phyloP scores from a whole-genome alignment of 805 yeast genomes.

The Candida maesae region DNA sequence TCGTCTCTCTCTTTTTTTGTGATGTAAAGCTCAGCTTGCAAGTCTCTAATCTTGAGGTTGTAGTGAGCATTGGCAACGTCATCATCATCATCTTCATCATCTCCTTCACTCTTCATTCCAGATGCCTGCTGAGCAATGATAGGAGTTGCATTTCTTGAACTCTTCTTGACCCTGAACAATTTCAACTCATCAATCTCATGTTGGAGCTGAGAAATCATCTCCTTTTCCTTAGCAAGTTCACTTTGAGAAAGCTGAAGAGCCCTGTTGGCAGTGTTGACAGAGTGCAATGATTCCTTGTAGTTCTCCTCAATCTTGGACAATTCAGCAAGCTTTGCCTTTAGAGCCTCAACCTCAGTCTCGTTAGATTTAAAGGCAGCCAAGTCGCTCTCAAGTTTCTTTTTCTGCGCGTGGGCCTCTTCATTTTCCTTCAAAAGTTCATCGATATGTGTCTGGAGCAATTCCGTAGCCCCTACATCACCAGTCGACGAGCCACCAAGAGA shows the following conservation, averaged over 20 bases:
- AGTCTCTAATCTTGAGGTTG: slow-evolving; percentile 71
- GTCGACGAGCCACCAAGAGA: slow-evolving; percentile 2
- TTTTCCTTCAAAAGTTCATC: slow-evolving; percentile 50
- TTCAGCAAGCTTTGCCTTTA: slow-evolving; percentile 31
- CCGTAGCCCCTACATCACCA: slow-evolving; percentile 6
- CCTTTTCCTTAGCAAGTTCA: slow-evolving; percentile 62
- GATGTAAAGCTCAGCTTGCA: slow-evolving; percentile 80
- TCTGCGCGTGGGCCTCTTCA: slow-evolving; percentile 35
- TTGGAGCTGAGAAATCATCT: slow-evolving; percentile 48
- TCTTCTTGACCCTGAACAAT: slow-evolving; percentile 43
- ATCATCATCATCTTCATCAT: slow-evolving; percentile 30
- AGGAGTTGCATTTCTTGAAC: slow-evolving; percentile 26
- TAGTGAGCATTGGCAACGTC: slow-evolving; percentile 49
- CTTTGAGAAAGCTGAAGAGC: slow-evolving; percentile 73
- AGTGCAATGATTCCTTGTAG: slow-evolving; percentile 66
- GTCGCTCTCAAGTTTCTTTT: slow-evolving; percentile 34
- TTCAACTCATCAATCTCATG: slow-evolving; percentile 69
- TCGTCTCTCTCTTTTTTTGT: slow-evolving; percentile 82
- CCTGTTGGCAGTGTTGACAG: slow-evolving; percentile 68
- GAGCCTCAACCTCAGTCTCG: slow-evolving; percentile 26
- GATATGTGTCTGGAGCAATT: slow-evolving; percentile 48
- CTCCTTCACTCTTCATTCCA: too few species aligned
- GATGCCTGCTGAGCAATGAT: slow-evolving; percentile 21
- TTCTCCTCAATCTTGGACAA: slow-evolving; percentile 52
- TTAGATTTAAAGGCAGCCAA: slow-evolving; percentile 17